These are phyloP conservation scores for Acarospora socialis DNA, from an alignment of 2,329 filamentous ascomycete species.

Conservation along the genomic window DNA sequence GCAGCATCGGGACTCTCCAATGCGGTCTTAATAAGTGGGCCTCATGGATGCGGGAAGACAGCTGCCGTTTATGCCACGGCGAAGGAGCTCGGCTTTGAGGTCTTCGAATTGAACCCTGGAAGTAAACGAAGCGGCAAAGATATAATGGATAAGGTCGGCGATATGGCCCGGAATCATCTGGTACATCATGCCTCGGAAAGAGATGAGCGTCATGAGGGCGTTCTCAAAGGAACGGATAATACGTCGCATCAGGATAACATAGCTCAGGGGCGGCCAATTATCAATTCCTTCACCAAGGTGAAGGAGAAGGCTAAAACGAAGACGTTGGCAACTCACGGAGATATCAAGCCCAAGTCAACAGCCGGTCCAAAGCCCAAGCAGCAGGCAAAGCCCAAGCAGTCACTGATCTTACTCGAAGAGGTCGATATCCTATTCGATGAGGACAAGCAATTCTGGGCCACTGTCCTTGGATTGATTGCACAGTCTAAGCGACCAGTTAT, in stretches of 20 bases:
- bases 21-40: constrained; percentile 75
- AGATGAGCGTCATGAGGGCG: constrained; percentile 26
- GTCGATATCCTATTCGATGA: constrained; percentile 89
- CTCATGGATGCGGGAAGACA: constrained; percentile 83
- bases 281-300: background rate
- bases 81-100: constrained; percentile 78
- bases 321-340: constrained; percentile 15
- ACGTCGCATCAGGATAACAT: constrained; percentile 21
- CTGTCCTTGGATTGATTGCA: constrained; percentile 59
- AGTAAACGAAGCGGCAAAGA: constrained; percentile 78
- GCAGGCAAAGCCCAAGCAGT: constrained; percentile 64
- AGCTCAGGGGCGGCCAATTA: background rate
- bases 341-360: constrained; percentile 14
- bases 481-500: constrained; percentile 86
- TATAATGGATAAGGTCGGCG: constrained; percentile 78
- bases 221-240: constrained; percentile 17
- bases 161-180: constrained; percentile 93
- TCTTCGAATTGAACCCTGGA: constrained; percentile 87
- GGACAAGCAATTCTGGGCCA: constrained; percentile 88
- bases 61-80: constrained; percentile 84
- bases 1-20: no score
- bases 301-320: constrained; percentile 14
- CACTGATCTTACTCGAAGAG: constrained; percentile 85
- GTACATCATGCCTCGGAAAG: constrained; percentile 42
- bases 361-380: constrained; percentile 14